Evolutionary conservation across 495 filamentous ascomycete species (phyloP), one percentile per base, ranked within the genome.

Genomic region (Hypoxylon lienhwacheense): DNA sequence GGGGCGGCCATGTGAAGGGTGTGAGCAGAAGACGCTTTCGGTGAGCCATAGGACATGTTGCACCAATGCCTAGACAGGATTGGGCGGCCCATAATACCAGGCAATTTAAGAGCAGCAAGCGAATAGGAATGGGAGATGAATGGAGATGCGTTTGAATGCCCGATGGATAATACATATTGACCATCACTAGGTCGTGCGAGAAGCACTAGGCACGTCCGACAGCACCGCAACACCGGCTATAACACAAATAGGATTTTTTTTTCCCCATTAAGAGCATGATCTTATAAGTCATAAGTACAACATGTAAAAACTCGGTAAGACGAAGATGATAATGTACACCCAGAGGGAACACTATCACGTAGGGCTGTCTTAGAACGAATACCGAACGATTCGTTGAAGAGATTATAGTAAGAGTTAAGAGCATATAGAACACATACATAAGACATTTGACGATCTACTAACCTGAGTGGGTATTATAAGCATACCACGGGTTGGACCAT

Each of bases 1-100:
- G 53, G 48, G 54, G 59, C 53, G 40, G 54, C 37, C 29, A 39
- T 53, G 37, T 42, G 59, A 50, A 59, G 53, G 54, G 54, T 47
- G 53, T 53, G 54, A 43, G 39, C 31, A 63, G 32, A 63, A 33
- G 42, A 56, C 44, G 59, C 43, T 37, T 58, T 58, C 59, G 59
- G 59, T 58, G 53, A 63, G 59, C 59, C 48, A 50, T 54, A 37
- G 33, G 42, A 24, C 19, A n/a, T 47, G 17, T 43, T 58, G 40
- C 44, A 59, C 59, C 53, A 56, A 53, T 58, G 43, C 34, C 26
- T 53, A 40, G 22, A 50, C 47, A 35, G 43, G 12, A 54, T 41
- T 22, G 35, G 43, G 32, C 22, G 17, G 24, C 19, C 47, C 47
- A 52, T 48, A 56, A 45, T 53, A 40, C 19, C 11, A 33, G 46